Conservation (phyloP, 2,329 filamentous ascomycete species). For the Elsinoe australis region DNA sequence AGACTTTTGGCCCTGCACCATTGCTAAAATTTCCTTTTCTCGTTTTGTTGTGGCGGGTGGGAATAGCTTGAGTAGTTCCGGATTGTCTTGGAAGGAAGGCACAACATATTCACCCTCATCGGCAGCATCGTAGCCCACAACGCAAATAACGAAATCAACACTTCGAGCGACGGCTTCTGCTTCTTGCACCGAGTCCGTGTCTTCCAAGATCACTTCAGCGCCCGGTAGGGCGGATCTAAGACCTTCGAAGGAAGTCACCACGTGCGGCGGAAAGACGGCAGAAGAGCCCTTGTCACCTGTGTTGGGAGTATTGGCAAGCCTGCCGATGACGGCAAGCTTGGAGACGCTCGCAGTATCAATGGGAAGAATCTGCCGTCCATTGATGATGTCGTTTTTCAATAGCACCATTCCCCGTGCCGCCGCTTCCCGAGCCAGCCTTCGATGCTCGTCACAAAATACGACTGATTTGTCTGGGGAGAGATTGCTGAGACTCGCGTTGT, state of each 20-base stretch:
- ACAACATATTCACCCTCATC: slow-evolving; percentile 21
- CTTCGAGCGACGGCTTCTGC: slow-evolving; percentile 11
- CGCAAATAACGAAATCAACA: slow-evolving; percentile 17
- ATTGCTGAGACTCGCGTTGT: background rate
- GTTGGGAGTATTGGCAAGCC: slow-evolving; percentile 19
- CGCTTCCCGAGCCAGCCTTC: slow-evolving; percentile 19
- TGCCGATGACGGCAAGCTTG: slow-evolving; percentile 19
- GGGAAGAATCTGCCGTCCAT: background rate
- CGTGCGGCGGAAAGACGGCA: slow-evolving; percentile 18
- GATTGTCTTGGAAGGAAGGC: slow-evolving; percentile 16
- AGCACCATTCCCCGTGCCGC: slow-evolving; percentile 21
- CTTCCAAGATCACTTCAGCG: slow-evolving; percentile 10
- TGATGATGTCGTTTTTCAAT: slow-evolving; percentile 18
- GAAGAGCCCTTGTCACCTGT: slow-evolving; percentile 20
- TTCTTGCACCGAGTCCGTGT: slow-evolving; percentile 16
- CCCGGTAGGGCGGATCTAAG: slow-evolving; percentile 17
- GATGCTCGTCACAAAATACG: slow-evolving; percentile 19
- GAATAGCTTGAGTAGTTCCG: slow-evolving; percentile 16
- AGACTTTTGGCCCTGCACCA: background rate
- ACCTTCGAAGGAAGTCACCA: slow-evolving; percentile 19
- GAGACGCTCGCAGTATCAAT: background rate
- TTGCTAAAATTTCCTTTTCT: slow-evolving; percentile 2
- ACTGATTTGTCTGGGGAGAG: too few relatives aligned
- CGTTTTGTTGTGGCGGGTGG: slow-evolving; percentile 14
- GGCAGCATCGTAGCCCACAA: slow-evolving; percentile 16